Evolutionary conservation across 805 yeast genomes (phyloP).

Genomic region (Monosporozyma yasuniensis): DNA sequence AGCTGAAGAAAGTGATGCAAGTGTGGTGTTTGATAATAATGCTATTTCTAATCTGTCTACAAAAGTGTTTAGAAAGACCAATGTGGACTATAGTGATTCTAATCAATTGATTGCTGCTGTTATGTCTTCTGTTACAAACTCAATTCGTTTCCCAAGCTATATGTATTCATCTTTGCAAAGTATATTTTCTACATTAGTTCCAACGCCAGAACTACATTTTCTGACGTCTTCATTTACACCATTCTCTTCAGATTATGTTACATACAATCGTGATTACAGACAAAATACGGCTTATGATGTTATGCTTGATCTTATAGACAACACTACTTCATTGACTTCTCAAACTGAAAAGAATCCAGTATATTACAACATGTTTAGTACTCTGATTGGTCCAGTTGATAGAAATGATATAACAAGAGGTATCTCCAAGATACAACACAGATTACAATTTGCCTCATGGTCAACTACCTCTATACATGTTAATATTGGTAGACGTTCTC

Average conservation of each 20-base stretch:
- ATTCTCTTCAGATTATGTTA: constrained; percentile 60
- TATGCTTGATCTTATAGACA: constrained; percentile 70
- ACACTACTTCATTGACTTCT: constrained; percentile 63
- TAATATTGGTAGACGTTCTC: constrained; percentile 66
- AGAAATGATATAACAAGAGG: constrained; percentile 68
- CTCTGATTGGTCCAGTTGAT: constrained; percentile 52
- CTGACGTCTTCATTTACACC: constrained; percentile 67
- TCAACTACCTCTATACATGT: constrained; percentile 70
- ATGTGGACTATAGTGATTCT: constrained; percentile 66
- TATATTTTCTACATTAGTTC: constrained; percentile 70
- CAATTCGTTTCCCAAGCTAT: constrained; percentile 85
- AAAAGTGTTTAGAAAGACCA: constrained; percentile 43
- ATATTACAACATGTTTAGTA: constrained; percentile 64
- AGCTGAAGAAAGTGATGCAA: constrained; percentile 77
- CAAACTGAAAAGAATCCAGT: constrained; percentile 35
- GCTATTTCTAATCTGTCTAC: constrained; percentile 70
- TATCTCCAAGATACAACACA: constrained; percentile 48
- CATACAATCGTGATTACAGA: constrained; percentile 49
- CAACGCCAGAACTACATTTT: constrained; percentile 78
- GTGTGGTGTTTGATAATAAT: constrained; percentile 85
- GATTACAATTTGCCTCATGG: constrained; percentile 80
- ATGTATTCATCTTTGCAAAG: constrained; percentile 81
- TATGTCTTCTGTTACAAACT: constrained; percentile 75
- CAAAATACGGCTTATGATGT: constrained; percentile 74
- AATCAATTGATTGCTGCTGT: constrained; percentile 82